Evolutionary conservation across 2,329 filamentous ascomycete species (phyloP).

Genomic region (Fusarium globosum): DNA sequence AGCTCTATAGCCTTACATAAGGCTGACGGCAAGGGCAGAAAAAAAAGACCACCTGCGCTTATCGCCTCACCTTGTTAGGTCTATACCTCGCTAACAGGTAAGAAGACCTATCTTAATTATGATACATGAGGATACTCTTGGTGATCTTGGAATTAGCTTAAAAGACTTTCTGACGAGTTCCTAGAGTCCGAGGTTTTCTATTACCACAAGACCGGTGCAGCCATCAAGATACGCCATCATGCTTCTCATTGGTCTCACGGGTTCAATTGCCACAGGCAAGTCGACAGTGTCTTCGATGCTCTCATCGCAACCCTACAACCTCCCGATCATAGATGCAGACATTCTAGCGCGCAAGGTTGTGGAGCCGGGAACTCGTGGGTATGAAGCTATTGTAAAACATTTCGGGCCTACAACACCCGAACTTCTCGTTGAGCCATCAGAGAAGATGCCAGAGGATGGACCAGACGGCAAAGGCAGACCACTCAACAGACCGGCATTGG

Average conservation of each 20-base stretch:
- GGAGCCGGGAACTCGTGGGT: conserved; percentile 88
- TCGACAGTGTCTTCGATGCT: conserved; percentile 92
- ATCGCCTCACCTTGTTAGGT: not conserved
- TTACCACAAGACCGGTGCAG: not conserved
- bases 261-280: conserved; percentile 98
- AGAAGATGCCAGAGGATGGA: conserved; percentile 64
- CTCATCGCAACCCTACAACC: conserved; percentile 79
- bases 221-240: conserved; percentile 58
- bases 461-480: conserved; percentile 73
- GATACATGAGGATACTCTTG: not conserved
- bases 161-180: not conserved
- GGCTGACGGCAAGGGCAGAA: too few relatives aligned
- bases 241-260: conserved; percentile 95
- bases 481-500: conserved; percentile 87
- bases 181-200: not conserved
- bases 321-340: conserved; percentile 95
- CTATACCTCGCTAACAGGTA: not conserved
- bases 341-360: conserved; percentile 92
- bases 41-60: not conserved
- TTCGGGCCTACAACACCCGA: conserved; percentile 88
- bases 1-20: too few relatives aligned
- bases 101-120: not conserved
- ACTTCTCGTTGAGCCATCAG: conserved; percentile 73
- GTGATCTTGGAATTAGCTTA: not conserved
- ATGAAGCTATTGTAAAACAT: conserved; percentile 82